Base-by-base conservation (phyloP, 2,329 filamentous ascomycete genomes). In the Chrysosporium keratinophilum region DNA sequence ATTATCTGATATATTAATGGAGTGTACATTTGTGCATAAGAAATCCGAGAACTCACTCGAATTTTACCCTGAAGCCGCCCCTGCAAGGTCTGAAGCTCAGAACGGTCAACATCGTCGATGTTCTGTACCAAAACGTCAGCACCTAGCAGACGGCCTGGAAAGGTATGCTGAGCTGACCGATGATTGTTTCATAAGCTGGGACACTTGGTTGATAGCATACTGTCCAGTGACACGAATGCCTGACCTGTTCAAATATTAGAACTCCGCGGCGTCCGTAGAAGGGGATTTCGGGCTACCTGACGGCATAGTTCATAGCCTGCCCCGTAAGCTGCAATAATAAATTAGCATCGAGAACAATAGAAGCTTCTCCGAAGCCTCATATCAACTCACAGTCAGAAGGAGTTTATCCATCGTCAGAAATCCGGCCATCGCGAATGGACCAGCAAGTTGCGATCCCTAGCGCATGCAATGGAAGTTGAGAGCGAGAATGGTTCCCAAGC, bases 221-320 rank as follows among this genome's bases (percentile, higher is more conserved):
- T 78, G 82, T 50, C 88, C 88, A 1, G 90, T 95, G 60, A 95
- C 79, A 47, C 86, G 82, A 60, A 97, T 84, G 48, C 89, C 89
- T 15, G 88, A 90, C 48, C 76, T 78, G 44, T 14, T 2, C 20
- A 1, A 9, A 15, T 28, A 23, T 54, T 49, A 54, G 39, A 42
- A 43, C 14, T 10, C 3, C 4, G 10, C 14, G 3, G 14, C n/a
- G n/a, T 7, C 1, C 4, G 14, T 1, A 6, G n/a, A n/a, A 19
- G 17, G 20, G 3, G 7, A 34, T 20, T 4, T 39, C 14, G 10
- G 11, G 14, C 31, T 66, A 71, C 70, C 87, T 78, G 63, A 96
- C 90, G 66, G 89, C 89, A 79, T 93, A 94, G 72, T 88, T 95
- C 78, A 94, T 84, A 48, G 88, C 87, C 72, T 94, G 88, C 61